Evolutionary conservation across 2,329 filamentous ascomycete genomes (phyloP).

Genomic region (Aplosporella prunicola): DNA sequence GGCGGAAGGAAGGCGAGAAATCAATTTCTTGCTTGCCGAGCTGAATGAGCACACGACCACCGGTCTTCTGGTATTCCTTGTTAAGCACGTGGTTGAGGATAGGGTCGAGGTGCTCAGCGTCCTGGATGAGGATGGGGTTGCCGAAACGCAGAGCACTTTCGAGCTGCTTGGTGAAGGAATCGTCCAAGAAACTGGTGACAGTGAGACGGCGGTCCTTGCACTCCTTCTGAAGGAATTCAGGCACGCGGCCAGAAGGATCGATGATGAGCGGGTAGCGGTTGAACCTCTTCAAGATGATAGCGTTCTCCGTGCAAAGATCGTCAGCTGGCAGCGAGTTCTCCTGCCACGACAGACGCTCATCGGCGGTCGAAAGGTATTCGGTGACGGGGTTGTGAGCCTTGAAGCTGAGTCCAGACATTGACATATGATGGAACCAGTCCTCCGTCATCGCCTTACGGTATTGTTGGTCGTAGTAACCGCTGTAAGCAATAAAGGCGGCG

Average conservation of each 20-base stretch:
- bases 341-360: conserved; percentile 92
- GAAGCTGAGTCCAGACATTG: conserved; percentile 84
- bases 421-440: conserved; percentile 90
- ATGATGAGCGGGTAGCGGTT: conserved; percentile 98
- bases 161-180: conserved; percentile 94
- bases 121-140: conserved; percentile 96
- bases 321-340: conserved; percentile 88
- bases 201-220: conserved; percentile 89
- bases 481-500: conserved; percentile 95
- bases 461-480: conserved; percentile 93
- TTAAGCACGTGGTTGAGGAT: conserved; percentile 98
- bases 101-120: conserved; percentile 93
- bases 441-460: conserved; percentile 97
- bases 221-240: conserved; percentile 90
- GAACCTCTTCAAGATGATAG: conserved; percentile 93
- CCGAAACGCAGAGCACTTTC: conserved; percentile 96
- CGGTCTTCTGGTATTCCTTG: conserved; percentile 98
- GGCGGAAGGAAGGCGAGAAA: conserved; percentile 91
- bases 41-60: conserved; percentile 94
- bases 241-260: conserved; percentile 88
- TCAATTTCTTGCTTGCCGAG: conserved; percentile 98
- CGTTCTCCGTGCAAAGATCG: conserved; percentile 96
- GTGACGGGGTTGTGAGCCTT: conserved; percentile 92
- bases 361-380: conserved; percentile 91
- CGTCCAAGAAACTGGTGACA: conserved; percentile 95